These are phyloP conservation scores for Aplosporella prunicola DNA, from an alignment of 2,329 filamentous ascomycete species.

Conservation along the genomic window DNA sequence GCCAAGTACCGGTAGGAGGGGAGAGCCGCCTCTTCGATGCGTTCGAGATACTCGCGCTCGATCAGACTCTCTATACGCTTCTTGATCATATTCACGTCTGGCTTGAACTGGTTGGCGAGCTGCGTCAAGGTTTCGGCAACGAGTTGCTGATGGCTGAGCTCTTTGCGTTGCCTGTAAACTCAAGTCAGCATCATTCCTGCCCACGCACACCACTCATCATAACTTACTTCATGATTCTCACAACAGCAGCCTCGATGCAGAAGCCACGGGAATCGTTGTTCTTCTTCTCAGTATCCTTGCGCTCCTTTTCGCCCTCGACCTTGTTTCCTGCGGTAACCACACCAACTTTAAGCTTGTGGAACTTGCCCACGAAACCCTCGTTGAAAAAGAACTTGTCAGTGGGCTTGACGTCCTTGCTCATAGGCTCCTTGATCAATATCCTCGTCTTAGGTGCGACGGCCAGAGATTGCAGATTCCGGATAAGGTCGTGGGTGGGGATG, in stretches of 20 bases:
- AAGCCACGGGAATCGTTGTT: conserved; percentile 63
- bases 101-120: conserved; percentile 60
- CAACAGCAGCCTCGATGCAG: conserved; percentile 66
- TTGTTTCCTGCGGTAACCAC: conserved; percentile 73
- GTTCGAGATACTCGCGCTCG: conserved; percentile 66
- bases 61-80: conserved; percentile 71
- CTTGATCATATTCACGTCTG: conserved; percentile 70
- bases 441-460: conserved; percentile 75
- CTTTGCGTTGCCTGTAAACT: conserved; percentile 57
- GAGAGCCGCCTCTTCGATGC: conserved; percentile 54
- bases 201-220: not conserved
- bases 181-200: not conserved
- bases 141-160: conserved; percentile 58
- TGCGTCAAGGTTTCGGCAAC: conserved; percentile 64
- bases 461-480: conserved; percentile 69
- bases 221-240: conserved; percentile 80
- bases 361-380: conserved; percentile 67
- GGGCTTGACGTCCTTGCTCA: conserved; percentile 65
- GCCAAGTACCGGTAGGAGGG: conserved; percentile 65
- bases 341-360: conserved; percentile 80
- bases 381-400: conserved; percentile 80
- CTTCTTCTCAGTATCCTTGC: conserved; percentile 64
- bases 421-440: conserved; percentile 70
- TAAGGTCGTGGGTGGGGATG: conserved; percentile 65
- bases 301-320: conserved; percentile 63